Evolutionary conservation across 2,329 filamentous ascomycete genomes (phyloP), one percentile per base, ranked within the genome.

Genomic region (Nothomitra cinnamomea): DNA sequence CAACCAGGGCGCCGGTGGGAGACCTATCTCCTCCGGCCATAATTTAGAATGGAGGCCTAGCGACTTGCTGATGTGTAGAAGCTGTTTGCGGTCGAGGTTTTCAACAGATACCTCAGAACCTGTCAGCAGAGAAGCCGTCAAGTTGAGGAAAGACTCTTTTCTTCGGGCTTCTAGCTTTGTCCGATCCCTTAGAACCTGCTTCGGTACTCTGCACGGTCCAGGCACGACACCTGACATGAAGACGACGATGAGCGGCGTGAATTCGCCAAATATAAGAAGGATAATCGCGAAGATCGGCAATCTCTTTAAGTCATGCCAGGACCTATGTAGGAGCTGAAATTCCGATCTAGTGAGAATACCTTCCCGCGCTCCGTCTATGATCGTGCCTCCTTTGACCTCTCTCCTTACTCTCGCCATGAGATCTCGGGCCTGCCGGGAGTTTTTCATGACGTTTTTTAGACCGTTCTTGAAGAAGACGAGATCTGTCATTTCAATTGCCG

Each of bases 391-490:
- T 17, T 51, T 47, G 22, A 63, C 66, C 59, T 61, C 57, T 6
- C 69, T 66, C 52, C 69, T 66, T 13, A 82, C 64, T 10, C 75
- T 72, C 21, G 70, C 63, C 49, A 77, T 73, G 60, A 75, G 58
- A 3, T 62, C 54, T 5, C 65, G 67, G 0, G 71, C 65, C 8
- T 69, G 62, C 55, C 70, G 68, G 58, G 73, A 72, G 58, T 94
- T 95, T 56, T 72, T 69, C 64, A 79, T 80, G 52, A 94, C 80
- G 60, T 83, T 80, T 63, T 81, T 80, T 32, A 95, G 68, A 17
- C 89, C 90, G 1, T 79, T 75, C 69, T 92, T 94, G 79, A 95
- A 96, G 76, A 96, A 96, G 36, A 68, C 67, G 8, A 84, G 60
- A 35, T 42, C 40, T 42, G 42, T 8, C 21, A 45, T 17, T 24